Conservation (phyloP, 352 stramenopile species). For the Paralagenidium karlingii region DNA sequence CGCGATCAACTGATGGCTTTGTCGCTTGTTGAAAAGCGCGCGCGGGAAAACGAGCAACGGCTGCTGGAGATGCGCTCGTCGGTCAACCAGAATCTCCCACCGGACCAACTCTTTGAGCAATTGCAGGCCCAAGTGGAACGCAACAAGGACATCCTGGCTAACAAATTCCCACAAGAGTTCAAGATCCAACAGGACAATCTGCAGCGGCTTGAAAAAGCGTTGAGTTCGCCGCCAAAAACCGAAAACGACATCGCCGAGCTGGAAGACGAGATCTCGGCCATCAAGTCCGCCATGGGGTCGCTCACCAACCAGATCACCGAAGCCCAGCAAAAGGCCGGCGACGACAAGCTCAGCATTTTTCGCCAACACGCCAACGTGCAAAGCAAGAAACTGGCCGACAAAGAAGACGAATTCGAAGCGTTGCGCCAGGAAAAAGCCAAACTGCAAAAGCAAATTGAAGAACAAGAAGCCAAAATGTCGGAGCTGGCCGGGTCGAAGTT, state of each 20-base stretch:
- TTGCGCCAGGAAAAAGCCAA: constrained; percentile 37
- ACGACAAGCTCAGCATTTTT: constrained; percentile 88
- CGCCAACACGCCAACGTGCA: constrained; percentile 83
- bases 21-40: constrained; percentile 70
- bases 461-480: constrained; percentile 50
- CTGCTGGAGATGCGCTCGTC: constrained; percentile 62
- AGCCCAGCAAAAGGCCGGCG: constrained; percentile 37
- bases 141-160: constrained; percentile 50
- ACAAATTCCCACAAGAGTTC: constrained; percentile 72
- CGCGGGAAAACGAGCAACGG: constrained; percentile 54
- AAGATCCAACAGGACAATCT: constrained; percentile 59
- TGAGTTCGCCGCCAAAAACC: constrained; percentile 69
- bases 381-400: constrained; percentile 76
- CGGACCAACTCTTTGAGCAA: constrained; percentile 83
- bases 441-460: constrained; percentile 60
- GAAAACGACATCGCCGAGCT: constrained; percentile 82
- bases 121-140: constrained; percentile 63
- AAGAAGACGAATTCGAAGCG: constrained; percentile 80
- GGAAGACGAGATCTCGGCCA: constrained; percentile 61
- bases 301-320: constrained; percentile 68
- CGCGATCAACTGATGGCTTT: constrained; percentile 81
- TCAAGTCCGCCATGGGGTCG: constrained; percentile 46
- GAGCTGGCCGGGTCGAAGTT: constrained; percentile 40
- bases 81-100: constrained; percentile 56
- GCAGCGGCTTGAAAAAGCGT: constrained; percentile 49